A percentile compares a stretch with the other conserved stretches of the same genome.
phyloP scores from a whole-genome alignment of 2,329 filamentous ascomycete species.

The Aspergillus calidoustus region DNA sequence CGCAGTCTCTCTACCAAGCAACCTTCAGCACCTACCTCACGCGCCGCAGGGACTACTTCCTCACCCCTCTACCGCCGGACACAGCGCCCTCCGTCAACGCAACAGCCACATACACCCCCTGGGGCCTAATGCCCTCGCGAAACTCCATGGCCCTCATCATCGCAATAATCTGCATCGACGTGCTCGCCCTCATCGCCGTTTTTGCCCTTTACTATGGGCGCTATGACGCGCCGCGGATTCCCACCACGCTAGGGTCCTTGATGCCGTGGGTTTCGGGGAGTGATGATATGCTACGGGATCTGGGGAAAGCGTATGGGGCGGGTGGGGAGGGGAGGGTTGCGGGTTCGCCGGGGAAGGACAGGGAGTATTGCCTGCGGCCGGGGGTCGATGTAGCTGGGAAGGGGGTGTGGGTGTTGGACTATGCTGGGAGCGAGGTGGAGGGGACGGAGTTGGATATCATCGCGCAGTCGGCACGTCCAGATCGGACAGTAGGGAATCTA shows the following conservation, averaged over 20 bases:
- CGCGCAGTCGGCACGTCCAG: too few species aligned
- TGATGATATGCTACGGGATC: neutral
- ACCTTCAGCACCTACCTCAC: conserved; percentile 18
- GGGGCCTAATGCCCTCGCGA: neutral
- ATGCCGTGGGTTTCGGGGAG: neutral
- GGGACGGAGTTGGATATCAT: too few species aligned
- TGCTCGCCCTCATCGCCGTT: neutral
- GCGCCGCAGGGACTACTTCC: neutral
- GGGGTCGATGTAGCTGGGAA: too few species aligned
- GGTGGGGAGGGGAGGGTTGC: too few species aligned
- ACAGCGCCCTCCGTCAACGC: neutral
- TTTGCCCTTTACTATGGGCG: neutral
- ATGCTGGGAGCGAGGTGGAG: too few species aligned
- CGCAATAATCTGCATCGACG: neutral
- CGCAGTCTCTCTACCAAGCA: conserved; percentile 10
- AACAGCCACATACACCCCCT: neutral
- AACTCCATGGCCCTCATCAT: neutral
- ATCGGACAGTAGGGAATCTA: too few species aligned
- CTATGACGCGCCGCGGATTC: neutral
- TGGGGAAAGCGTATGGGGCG: too few species aligned
- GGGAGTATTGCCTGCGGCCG: too few species aligned
- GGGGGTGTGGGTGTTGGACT: too few species aligned
- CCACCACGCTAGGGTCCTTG: neutral
- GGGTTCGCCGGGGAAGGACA: too few species aligned
- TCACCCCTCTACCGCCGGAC: neutral